phyloP scores from a whole-genome alignment of 2,329 filamentous ascomycete species.

The Macrophomina pseudophaseolina region DNA sequence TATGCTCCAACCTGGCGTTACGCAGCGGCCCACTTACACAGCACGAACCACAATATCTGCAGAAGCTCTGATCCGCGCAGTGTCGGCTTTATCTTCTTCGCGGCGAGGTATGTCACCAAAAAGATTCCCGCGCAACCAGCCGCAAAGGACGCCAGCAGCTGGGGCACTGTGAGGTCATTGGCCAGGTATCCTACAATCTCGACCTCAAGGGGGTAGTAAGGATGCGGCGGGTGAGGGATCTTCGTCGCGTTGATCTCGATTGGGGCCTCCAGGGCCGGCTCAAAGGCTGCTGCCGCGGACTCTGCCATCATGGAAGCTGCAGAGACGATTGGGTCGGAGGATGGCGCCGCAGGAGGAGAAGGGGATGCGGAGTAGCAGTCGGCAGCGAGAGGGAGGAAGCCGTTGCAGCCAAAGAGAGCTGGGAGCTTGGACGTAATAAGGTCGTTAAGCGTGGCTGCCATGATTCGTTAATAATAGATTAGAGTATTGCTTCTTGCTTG shows the following conservation, averaged over 20 bases:
- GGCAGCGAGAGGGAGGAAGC: constrained; percentile 21
- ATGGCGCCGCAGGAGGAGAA: not conserved
- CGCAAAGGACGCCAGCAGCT: constrained; percentile 66
- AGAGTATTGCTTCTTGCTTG: constrained; percentile 15
- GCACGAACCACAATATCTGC: constrained; percentile 75
- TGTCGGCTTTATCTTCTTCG: constrained; percentile 59
- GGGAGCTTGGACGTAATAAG: constrained; percentile 17
- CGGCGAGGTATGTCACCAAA: constrained; percentile 58
- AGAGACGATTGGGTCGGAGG: constrained; percentile 4
- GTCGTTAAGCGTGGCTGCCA: constrained; percentile 17
- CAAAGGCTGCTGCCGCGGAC: constrained; percentile 9
- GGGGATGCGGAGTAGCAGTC: constrained; percentile 12
- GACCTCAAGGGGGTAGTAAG: constrained; percentile 73
- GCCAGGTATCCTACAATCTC: constrained; percentile 67
- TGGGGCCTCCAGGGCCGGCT: constrained; percentile 8
- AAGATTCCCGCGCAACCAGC: constrained; percentile 64
- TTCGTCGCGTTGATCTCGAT: constrained; percentile 12
- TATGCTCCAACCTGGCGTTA: not conserved
- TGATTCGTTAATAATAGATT: constrained; percentile 5
- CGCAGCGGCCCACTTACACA: constrained; percentile 59
- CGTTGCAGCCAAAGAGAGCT: constrained; percentile 23
- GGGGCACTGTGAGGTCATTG: constrained; percentile 66
- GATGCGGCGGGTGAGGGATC: constrained; percentile 53
- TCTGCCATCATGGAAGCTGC: constrained; percentile 8
- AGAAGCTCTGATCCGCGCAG: constrained; percentile 61